phyloP scores from a whole-genome alignment of 1,284 basidiomycete species.

The Xerocomus amazonicus region DNA sequence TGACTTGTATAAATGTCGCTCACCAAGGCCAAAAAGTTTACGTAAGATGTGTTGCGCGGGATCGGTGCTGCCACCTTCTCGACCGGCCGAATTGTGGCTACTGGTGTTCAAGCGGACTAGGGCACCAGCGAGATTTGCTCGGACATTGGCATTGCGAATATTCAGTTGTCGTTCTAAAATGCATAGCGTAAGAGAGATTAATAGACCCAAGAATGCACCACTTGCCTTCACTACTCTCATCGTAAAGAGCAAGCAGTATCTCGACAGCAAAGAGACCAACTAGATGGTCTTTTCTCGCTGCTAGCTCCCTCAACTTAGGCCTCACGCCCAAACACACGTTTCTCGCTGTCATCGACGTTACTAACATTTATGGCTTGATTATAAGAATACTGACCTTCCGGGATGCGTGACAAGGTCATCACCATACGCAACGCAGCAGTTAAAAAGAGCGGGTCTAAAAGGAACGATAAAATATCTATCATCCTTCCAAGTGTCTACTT shows the following conservation, averaged over 20 bases:
- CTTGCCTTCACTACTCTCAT: conserved; percentile 6
- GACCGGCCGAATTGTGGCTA: not conserved
- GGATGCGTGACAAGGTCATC: not conserved
- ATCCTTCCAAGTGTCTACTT: not conserved
- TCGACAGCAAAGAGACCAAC: conserved; percentile 27
- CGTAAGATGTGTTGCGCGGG: conserved; percentile 6
- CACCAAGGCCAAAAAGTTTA: conserved; percentile 23
- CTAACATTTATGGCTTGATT: not conserved
- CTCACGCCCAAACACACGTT: conserved; percentile 8
- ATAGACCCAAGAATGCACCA: not conserved
- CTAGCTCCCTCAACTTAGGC: conserved; percentile 14
- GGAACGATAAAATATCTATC: not conserved
- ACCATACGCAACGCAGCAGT: not conserved
- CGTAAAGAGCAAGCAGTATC: conserved; percentile 14
- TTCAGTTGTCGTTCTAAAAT: conserved; percentile 8
- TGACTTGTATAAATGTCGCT: not conserved
- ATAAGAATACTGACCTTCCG: conserved; percentile 9
- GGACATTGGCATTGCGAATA: conserved; percentile 4
- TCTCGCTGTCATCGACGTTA: not conserved
- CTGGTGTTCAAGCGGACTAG: conserved; percentile 7
- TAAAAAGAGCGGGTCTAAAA: conserved; percentile 7
- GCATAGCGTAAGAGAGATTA: not conserved
- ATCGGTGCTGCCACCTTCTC: not conserved
- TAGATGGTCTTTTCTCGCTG: conserved; percentile 1
- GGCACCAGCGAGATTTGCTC: conserved; percentile 17